Evolutionary conservation across 2,329 filamentous ascomycete species (phyloP), one percentile per base, ranked within the genome.

Genomic region (Thelonectria olida): DNA sequence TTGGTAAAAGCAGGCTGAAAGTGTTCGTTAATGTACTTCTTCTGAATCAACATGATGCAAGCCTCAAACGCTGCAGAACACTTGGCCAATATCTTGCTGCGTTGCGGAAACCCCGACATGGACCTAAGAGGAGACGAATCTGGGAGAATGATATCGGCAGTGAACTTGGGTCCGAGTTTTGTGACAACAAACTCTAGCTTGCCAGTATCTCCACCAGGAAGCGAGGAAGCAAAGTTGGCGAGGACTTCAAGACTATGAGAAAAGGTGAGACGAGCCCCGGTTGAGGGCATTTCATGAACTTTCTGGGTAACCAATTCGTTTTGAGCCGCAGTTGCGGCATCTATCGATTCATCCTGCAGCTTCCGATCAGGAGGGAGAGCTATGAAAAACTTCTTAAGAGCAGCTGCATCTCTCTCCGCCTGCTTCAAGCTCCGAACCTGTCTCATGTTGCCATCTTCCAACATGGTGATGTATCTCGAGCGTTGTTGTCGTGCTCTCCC

Each of bases 1-100:
- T 90, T 95, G 20, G 83, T 82, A 62, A 92, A 92, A 0, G 85
- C 86, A 0, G 96, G 92, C 56, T 92, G 85, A 2, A 98, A 82
- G 72, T 93, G 81, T 1, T 88, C 84, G 72, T 97, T 87, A 5
- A 99, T 81, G 61, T 90, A 88, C 2, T 85, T 85, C 54, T 85
- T 84, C 60, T 86, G 82, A 48, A 90, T 82, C 15, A 99, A 82
- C 63, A 88, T 74, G 2, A 93, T 74, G 71, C 94, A 97, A 51
- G 91, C 87, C 71, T 93, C 87, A 73, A 95, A 98, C 0, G 96
- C 95, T 4, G 94, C 95, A 0, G 94, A 92, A 66, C 92, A 92
- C 75, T 95, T 96, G 5, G 96, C 95, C 17, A 90, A 79, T 25
- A 88, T 83, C 75, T 97, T 98, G 58, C 84, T 92, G 7, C 81